phyloP scores from a whole-genome alignment of 164 flowering plant species.

The Sextonia rubra region DNA sequence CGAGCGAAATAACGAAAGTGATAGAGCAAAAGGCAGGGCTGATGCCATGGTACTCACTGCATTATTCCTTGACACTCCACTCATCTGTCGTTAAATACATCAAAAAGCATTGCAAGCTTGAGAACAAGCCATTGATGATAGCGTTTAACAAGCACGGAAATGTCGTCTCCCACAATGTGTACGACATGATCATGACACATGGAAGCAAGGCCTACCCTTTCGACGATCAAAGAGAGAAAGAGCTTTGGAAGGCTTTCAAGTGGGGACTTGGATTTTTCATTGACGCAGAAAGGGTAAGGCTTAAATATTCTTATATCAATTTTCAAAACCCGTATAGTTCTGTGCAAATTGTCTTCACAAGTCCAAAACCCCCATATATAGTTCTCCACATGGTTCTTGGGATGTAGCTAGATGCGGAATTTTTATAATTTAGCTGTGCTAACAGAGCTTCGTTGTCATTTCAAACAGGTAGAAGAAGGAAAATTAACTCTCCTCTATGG shows the following conservation, averaged over 20 bases:
- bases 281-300: slow-evolving; percentile 28
- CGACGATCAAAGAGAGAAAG: slow-evolving; percentile 18
- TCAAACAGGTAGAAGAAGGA: slow-evolving; percentile 18
- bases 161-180: slow-evolving; percentile 20
- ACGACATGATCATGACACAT: slow-evolving; percentile 37
- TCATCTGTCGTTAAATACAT: slow-evolving; percentile 27
- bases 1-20: slow-evolving; percentile 32
- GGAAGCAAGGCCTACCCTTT: slow-evolving; percentile 35
- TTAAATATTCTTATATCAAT: neutral
- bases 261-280: slow-evolving; percentile 32
- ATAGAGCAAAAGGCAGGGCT: slow-evolving; percentile 15
- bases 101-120: slow-evolving; percentile 19
- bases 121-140: slow-evolving; percentile 29
- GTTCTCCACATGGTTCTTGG: too few species aligned
- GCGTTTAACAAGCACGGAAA: slow-evolving; percentile 29
- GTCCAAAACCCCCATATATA: neutral
- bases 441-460: neutral
- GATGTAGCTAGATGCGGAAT: neutral
- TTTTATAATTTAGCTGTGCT: neutral
- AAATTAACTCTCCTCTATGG: slow-evolving; percentile 35
- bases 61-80: slow-evolving; percentile 40
- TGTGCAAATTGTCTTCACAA: neutral
- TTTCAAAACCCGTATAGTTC: neutral
- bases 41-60: slow-evolving; percentile 68
- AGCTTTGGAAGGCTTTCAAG: slow-evolving; percentile 24